Evolutionary conservation across 495 filamentous ascomycete species (phyloP), one percentile per base, ranked within the genome.

Genomic region (Aspergillus conjunctus): DNA sequence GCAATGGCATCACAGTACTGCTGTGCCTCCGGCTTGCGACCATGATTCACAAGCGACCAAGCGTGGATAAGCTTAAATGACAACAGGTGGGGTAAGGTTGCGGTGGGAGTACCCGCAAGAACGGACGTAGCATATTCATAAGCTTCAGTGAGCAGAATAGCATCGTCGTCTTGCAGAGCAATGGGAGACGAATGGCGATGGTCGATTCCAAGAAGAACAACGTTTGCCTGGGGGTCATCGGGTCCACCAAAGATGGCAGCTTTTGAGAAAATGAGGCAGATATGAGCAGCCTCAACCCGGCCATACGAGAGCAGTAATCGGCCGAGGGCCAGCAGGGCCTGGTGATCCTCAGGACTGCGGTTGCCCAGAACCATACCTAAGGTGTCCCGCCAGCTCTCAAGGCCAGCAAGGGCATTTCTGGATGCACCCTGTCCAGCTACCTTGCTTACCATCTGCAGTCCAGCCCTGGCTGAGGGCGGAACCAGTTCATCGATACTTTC

Each of bases 401-500:
- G 80, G 15, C 94, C 94, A 67, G 90, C 89, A 20, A 91, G 76
- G 0, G 88, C 87, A 70, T 92, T 88, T 66, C 88, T 89, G 8
- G 87, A 81, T 20, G 83, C 66, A 3, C 83, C 87, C 51, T 81
- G 75, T 22, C 82, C 78, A 60, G 85, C 77, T 30, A 84, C 79
- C 53, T 86, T 88, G 66, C 87, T 91, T 60, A 95, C 81, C 79
- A 99, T 88, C 69, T 94, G 91, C 59, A 97, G 84, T 6, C 95
- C 95, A 49, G 93, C 91, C 33, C 95, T 84, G 43, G 94, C 95
- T 56, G 93, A 94, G 21, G 88, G 88, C 10, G 94, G 93, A n/a
- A 99, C 94, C 49, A 99, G 85, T 67, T 97, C 92, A 71, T 99
- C 94, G 32, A 98, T 85, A 61, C 92, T 93, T 63, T 98, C 95